Percentiles rank a stretch among this genome's conserved stretches.
phyloP scores from a whole-genome alignment of 2,329 filamentous ascomycete genomes.

The Colletotrichum incanum region DNA sequence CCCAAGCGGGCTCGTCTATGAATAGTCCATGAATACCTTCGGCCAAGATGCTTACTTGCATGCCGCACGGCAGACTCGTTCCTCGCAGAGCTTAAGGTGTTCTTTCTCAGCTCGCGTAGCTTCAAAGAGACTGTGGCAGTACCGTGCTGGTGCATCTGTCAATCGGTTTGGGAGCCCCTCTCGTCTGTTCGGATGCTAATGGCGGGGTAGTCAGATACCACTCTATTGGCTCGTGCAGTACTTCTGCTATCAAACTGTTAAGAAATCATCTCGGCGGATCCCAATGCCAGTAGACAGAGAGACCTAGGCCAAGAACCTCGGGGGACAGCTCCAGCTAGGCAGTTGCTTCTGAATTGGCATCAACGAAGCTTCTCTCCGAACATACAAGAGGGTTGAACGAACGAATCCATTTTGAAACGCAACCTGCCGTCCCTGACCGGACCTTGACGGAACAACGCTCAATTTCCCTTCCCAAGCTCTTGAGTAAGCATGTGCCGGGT shows the following conservation, averaged over 20 bases:
- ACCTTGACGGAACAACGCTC: too few species aligned
- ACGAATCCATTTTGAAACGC: background rate
- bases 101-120: too few species aligned
- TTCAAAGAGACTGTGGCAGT: background rate
- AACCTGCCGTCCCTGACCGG: background rate
- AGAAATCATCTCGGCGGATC: background rate
- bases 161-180: background rate
- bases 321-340: background rate
- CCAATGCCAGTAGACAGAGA: background rate
- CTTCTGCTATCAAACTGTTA: background rate
- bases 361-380: background rate
- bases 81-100: background rate
- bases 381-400: background rate
- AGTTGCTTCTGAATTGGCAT: background rate
- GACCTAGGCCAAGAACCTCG: background rate
- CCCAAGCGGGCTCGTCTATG: background rate
- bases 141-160: background rate
- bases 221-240: background rate
- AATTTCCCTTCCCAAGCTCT: too few species aligned
- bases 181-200: background rate
- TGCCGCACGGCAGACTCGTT: background rate
- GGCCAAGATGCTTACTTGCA: background rate
- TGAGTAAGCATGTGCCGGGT: background rate
- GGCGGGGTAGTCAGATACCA: background rate
- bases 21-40: background rate